phyloP scores from a whole-genome alignment of 2,329 filamentous ascomycete genomes.

The Apiospora pterosperma region DNA sequence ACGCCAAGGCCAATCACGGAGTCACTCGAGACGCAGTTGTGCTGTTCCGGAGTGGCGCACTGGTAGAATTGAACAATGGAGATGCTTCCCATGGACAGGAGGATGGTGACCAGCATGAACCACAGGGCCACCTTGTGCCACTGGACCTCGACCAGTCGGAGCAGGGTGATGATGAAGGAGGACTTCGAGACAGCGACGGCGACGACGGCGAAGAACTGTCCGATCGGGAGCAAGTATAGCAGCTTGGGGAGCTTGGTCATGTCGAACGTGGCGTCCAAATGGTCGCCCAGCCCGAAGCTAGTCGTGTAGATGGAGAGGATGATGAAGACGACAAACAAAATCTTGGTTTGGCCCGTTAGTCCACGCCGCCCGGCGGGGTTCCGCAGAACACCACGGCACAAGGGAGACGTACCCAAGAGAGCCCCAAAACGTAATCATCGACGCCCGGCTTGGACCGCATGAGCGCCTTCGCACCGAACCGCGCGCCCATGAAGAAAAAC shows the following conservation, averaged over 20 bases:
- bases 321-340: constrained; percentile 11
- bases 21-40: background rate
- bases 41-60: constrained; percentile 8
- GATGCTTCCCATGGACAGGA: constrained; percentile 14
- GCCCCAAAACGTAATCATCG: constrained; percentile 16
- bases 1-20: constrained; percentile 3
- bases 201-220: constrained; percentile 19
- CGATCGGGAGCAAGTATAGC: constrained; percentile 16
- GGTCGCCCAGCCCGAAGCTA: constrained; percentile 9
- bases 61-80: constrained; percentile 13
- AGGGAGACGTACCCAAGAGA: constrained; percentile 15
- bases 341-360: background rate
- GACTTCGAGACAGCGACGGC: constrained; percentile 20
- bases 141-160: constrained; percentile 13
- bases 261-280: constrained; percentile 8
- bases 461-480: constrained; percentile 17
- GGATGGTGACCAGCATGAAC: constrained; percentile 18
- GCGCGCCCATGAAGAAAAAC: constrained; percentile 16
- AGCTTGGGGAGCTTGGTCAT: constrained; percentile 11
- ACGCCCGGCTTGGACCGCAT: constrained; percentile 12
- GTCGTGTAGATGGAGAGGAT: constrained; percentile 9
- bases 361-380: no score
- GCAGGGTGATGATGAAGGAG: constrained; percentile 21
- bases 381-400: background rate
- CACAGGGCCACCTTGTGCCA: constrained; percentile 18